Evolutionary conservation across 148 eudicot species (phyloP).

Genomic region (Vaccinium macrocarpon): DNA sequence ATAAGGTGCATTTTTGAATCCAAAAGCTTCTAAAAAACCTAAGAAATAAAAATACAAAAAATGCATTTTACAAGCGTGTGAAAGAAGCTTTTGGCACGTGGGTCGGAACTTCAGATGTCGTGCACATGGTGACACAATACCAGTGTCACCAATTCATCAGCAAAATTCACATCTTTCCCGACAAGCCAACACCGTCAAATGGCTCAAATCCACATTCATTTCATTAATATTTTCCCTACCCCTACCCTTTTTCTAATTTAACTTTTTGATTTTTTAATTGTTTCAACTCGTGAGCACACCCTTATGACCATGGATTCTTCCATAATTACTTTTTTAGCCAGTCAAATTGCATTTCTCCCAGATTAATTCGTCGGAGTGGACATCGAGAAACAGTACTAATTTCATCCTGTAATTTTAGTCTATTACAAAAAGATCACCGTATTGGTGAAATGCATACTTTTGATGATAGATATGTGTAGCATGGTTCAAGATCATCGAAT

Average conservation of each 20-base stretch:
- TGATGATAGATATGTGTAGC: not conserved
- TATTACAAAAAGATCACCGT: not conserved
- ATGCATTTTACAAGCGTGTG: not conserved
- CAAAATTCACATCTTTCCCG: not conserved
- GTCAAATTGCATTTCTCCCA: not conserved
- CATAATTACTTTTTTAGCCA: not conserved
- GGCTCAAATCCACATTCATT: not conserved
- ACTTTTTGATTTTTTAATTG: not conserved
- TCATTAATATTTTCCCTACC: not conserved
- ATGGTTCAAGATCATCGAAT: not conserved
- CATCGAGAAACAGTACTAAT: not conserved
- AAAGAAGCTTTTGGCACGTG: conserved; percentile 5
- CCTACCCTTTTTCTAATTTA: not conserved
- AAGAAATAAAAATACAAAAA: not conserved
- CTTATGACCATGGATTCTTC: not conserved
- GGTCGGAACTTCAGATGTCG: not conserved
- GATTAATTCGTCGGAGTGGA: not conserved
- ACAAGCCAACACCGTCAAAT: conserved; percentile 5
- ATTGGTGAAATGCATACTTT: not conserved
- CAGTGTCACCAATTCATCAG: conserved; percentile 4
- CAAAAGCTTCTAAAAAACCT: not conserved
- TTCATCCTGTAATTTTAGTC: not conserved
- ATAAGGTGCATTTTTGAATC: not conserved
- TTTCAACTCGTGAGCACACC: not conserved
- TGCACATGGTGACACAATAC: conserved; percentile 6